Evolutionary conservation across 805 yeast species (phyloP).

Genomic region (Lachancea cidri): DNA sequence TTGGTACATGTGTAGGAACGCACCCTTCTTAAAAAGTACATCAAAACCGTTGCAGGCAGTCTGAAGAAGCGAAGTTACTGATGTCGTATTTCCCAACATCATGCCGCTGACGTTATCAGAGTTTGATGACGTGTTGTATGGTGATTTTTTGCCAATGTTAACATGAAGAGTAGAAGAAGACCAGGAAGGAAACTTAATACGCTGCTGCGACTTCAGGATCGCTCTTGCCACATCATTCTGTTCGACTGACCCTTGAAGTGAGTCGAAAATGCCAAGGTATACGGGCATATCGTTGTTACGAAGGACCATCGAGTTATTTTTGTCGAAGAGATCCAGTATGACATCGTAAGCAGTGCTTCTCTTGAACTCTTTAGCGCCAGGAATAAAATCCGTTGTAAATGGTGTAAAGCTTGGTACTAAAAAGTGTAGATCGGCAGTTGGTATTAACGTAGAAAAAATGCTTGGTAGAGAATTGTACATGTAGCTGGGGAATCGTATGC

Average conservation of each 20-base stretch:
- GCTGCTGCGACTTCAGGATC: conserved; percentile 52
- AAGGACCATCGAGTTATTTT: conserved; percentile 67
- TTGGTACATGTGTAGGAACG: conserved; percentile 75
- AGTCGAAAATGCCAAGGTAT: conserved; percentile 67
- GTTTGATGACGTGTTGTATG: conserved; percentile 36
- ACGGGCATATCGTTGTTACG: conserved; percentile 39
- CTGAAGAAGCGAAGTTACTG: conserved; percentile 60
- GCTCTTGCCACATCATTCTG: conserved; percentile 71
- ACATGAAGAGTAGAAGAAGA: conserved; percentile 73
- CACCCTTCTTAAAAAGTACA: conserved; percentile 68
- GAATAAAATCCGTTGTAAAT: conserved; percentile 63
- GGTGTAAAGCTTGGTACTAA: conserved; percentile 70
- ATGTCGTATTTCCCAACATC: conserved; percentile 78
- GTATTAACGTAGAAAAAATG: conserved; percentile 73
- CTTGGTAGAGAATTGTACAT: conserved; percentile 83
- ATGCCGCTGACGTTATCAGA: conserved; percentile 64
- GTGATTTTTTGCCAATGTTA: conserved; percentile 70
- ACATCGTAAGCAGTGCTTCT: conserved; percentile 81
- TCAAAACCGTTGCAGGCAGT: conserved; percentile 75
- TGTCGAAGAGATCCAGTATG: conserved; percentile 73
- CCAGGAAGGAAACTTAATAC: conserved; percentile 82
- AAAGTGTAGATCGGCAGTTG: conserved; percentile 80
- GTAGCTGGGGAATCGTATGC: conserved; percentile 86
- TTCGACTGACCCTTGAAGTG: conserved; percentile 57
- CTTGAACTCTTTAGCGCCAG: conserved; percentile 53